Conservation (phyloP, 371 early-diverging fungal genomes). For the Lichtheimia corymbifera region DNA sequence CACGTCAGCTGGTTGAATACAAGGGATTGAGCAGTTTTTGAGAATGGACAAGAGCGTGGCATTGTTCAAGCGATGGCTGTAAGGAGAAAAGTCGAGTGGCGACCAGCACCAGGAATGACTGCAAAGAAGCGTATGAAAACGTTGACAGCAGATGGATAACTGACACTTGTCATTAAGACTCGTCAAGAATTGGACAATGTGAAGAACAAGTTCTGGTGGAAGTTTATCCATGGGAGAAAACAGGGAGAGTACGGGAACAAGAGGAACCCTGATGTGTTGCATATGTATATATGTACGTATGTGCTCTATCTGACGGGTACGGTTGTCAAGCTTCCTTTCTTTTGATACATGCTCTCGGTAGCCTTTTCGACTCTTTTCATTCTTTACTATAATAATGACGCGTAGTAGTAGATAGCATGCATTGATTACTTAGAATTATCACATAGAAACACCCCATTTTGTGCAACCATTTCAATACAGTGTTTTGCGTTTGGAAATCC, state of each 20-base stretch:
- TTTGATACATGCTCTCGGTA: too few relatives aligned
- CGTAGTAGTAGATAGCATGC: too few relatives aligned
- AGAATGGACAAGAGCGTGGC: slow-evolving; percentile 25
- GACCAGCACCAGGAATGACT: slow-evolving; percentile 34
- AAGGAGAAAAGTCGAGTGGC: slow-evolving; percentile 34
- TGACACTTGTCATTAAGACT: slow-evolving; percentile 35
- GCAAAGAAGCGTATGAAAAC: slow-evolving; percentile 19
- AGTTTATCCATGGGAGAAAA: slow-evolving; percentile 15
- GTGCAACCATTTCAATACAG: too few relatives aligned
- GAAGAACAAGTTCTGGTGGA: slow-evolving; percentile 20
- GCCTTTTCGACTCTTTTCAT: too few relatives aligned
- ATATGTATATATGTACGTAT: too few relatives aligned
- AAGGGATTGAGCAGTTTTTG: slow-evolving; percentile 18
- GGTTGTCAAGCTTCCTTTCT: too few relatives aligned
- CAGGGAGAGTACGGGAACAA: neutral
- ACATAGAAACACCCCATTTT: too few relatives aligned
- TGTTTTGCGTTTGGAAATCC: too few relatives aligned
- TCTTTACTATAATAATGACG: too few relatives aligned
- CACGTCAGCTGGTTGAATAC: slow-evolving; percentile 8
- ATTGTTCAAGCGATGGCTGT: slow-evolving; percentile 21
- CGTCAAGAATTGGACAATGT: slow-evolving; percentile 11
- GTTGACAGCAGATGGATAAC: slow-evolving; percentile 24
- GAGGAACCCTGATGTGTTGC: too few relatives aligned
- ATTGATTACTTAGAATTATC: too few relatives aligned
- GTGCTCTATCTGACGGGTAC: too few relatives aligned